These are phyloP conservation scores for Metschnikowia sp. DNA, from an alignment of 805 yeast genomes.

Conservation along the genomic window DNA sequence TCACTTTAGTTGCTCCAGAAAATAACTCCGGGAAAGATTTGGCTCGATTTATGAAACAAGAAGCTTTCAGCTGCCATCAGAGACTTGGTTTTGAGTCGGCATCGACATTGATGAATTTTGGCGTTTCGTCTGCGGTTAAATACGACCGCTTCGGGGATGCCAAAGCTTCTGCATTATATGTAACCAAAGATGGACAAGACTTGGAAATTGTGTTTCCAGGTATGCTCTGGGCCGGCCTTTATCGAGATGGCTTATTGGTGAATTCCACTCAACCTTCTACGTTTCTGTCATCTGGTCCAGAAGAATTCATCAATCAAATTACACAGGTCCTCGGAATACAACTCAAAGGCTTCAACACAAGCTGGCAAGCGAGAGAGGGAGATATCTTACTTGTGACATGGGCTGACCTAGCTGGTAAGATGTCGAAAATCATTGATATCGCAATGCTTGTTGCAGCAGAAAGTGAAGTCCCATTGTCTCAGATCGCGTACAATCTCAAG, in stretches of 20 bases:
- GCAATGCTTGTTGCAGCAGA: not conserved
- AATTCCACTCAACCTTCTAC: not conserved
- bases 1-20: conserved; percentile 1
- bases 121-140: not conserved
- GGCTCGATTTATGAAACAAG: not conserved
- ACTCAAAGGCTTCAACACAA: not conserved
- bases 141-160: not conserved
- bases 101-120: not conserved
- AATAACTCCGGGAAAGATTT: not conserved
- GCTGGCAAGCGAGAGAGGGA: not conserved
- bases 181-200: not conserved
- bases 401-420: not conserved
- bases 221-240: conserved; percentile 4
- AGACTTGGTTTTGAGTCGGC: conserved; percentile 2
- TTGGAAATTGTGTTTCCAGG: not conserved
- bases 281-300: not conserved
- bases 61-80: not conserved
- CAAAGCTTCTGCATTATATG: not conserved
- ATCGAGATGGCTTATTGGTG: not conserved
- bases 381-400: conserved; percentile 1
- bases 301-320: not conserved
- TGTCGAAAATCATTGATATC: not conserved
- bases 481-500: not conserved
- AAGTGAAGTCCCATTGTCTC: not conserved
- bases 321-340: not conserved